Evolutionary conservation across 768 basidiomycete genomes (phyloP), one percentile per base, ranked within the genome.

Genomic region (Kwoniella dendrophila): DNA sequence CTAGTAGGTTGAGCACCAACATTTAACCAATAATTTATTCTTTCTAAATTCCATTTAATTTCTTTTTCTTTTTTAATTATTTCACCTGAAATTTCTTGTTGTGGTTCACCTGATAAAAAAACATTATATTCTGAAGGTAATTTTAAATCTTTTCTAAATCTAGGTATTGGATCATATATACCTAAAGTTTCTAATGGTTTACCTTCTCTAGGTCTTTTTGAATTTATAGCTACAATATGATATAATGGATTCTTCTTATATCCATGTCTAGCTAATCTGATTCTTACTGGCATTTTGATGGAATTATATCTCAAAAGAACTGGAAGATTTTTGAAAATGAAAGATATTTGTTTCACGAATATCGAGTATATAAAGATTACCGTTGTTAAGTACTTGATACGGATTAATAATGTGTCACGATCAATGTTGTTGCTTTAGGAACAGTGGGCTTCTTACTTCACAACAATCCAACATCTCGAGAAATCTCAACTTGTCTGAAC

Each of bases 101-200:
- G 30, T 43, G 12, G 11, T 43, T 6, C 41, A 8, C 6, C 6
- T 11, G 18, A 43, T 75, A 82, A 51, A 78, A 78, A 69, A 24
- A 77, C 66, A 58, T 64, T 47, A 85, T 79, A 65, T 83, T 67
- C 57, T 3, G 59, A 51, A 7, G 63, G 66, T 8, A 69, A 56
- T 18, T 47, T 32, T 18, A 51, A 32, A 0, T 51, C 59, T 26
- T 43, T 43, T 22, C 64, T 55, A 12, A 75, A 34, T 20, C 68
- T 67, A 0, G 80, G 78, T 41, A 74, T 86, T 3, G 91, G 92
- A 78, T 90, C 83, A 81, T 89, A 96, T 48, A 89, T 83, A 32
- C 92, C 95, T 49, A 98, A 81, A 38, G 87, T 84, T 80, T 98
- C 95, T 69, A 90, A 84, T 12, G 95, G 95, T 74, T 86, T 87